Evolutionary conservation across 108 stramenopile genomes (phyloP), one percentile per base, ranked within the genome.

Genomic region (Pseudonitzschia multiseries): DNA sequence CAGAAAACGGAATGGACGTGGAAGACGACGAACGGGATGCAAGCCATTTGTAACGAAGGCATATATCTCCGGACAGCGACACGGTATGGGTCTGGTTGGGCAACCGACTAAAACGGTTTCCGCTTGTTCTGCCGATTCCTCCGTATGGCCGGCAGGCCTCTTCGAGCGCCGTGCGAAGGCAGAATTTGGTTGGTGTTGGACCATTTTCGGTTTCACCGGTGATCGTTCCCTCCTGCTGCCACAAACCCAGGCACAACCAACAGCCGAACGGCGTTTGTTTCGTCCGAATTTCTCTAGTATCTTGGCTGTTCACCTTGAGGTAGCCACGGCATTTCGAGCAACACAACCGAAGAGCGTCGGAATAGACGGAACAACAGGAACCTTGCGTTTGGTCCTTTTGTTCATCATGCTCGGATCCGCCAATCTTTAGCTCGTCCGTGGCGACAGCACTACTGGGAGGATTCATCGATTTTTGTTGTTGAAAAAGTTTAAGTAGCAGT

Each of bases 41-140:
- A 8, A 40, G 53, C 0, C 24, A 33, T 6, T 57, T 21, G 61
- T 73, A 85, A 36, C 79, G 69, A 52, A 75, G 44, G 21, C 70
- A 31, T 32, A 85, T 27, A 67, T 85, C 84, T 27, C 81, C 84
- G 26, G 77, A 67, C 20, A 85, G 27, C 27, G 70, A 40, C 32
- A 81, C 57, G 22, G 73, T 71, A 4, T 75, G 72, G 17, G 26
- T 52, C 29, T 76, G 69, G 43, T 65, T 72, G 2, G 33, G 27
- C 2, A 50, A 40, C 18, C 59, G 74, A 40, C 42, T n/a, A 64
- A 81, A 78, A 29, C 65, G 62, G 74, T 80, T 71, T 2, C n/a
- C n/a, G 20, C 36, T 62, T 6, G 27, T 40, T 24, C 20, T 62
- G 2, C 20, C 36, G 15, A 72, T 52, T 15, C 82, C 71, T 21